Evolutionary conservation across 1,139 yeast species (phyloP), one percentile per base, ranked within the genome.

Genomic region (Pneumocystis sp.): DNA sequence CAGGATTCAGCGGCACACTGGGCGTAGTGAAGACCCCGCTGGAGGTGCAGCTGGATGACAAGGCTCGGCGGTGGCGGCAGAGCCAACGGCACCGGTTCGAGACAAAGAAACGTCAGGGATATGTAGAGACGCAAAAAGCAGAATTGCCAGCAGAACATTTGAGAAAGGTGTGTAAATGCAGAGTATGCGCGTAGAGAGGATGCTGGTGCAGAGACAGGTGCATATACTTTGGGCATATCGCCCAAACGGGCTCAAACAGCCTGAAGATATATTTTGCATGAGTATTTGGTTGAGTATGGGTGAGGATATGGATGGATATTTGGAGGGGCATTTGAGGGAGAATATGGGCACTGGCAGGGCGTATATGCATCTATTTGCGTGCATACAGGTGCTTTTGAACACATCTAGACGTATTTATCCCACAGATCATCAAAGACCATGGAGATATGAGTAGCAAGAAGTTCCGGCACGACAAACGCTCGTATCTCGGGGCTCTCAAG

Each of bases 61-160:
- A 83, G 67, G 82, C 83, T 69, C 76, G 79, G 65, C 80, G 80
- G 71, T 88, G 96, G 96, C 77, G 81, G n/a, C 82, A 80, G 65
- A 65, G 81, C 1, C 95, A 87, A 70, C 86, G 85, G 73, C 75
- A 74, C 63, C 77, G 89, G 68, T 84, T 73, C 70, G 73, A 76
- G 61, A 72, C 73, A 64, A 76, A 75, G 67, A 72, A 76, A 64
- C 78, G 82, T 8, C 70, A 71, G 39, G 74, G 75, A 40, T 76
- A 77, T 67, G 83, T 83, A 3, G 83, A 80, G 65, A 81, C 89
- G 0, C 81, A 82, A 10, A 89, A 88, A 71, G 83, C 85, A 1
- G 91, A 88, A 70, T 86, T 91, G 93, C 97, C 97, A 0, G 95
- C 96, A 0, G 96, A 91, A 72, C 97, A 91, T 76, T 77, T 93